Evolutionary conservation across 1,139 yeast species (phyloP).

Genomic region (Pneumocystis wakefieldiae): DNA sequence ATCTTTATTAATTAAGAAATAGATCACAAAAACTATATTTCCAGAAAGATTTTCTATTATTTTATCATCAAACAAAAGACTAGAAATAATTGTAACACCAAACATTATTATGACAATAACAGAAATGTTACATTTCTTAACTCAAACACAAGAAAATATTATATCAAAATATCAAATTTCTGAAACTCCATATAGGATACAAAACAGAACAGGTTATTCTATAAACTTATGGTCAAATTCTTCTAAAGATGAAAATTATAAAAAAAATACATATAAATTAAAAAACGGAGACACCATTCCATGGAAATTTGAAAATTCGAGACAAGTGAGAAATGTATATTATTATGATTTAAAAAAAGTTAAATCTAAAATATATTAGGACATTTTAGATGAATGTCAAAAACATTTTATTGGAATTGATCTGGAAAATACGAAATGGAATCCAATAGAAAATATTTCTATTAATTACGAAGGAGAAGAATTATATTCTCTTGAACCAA

Average conservation of each 20-base stretch:
- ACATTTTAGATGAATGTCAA: conserved; percentile 5
- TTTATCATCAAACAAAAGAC: conserved; percentile 54
- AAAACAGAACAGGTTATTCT: conserved; percentile 74
- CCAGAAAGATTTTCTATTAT: conserved; percentile 41
- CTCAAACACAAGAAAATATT: conserved; percentile 39
- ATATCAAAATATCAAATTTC: conserved; percentile 55
- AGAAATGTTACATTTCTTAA: conserved; percentile 46
- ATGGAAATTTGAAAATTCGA: conserved; percentile 96
- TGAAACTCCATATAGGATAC: conserved; percentile 65
- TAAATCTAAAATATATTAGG: not conserved
- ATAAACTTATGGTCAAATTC: conserved; percentile 62
- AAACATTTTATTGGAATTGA: conserved; percentile 7
- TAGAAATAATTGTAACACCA: conserved; percentile 71
- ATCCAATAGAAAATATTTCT: conserved; percentile 40
- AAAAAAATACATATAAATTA: conserved; percentile 26
- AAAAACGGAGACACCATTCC: conserved; percentile 41
- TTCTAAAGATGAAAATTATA: conserved; percentile 18
- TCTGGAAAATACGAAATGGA: conserved; percentile 41
- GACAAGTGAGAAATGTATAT: conserved; percentile 49
- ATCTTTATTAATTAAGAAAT: conserved; percentile 5
- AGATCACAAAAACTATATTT: conserved; percentile 16
- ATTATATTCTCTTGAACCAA: conserved; percentile 51
- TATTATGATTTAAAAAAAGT: not conserved
- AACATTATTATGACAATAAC: conserved; percentile 35
- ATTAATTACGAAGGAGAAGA: conserved; percentile 79